Conservation (phyloP, 768 basidiomycete genomes). For the Amanita pallidorosea region DNA sequence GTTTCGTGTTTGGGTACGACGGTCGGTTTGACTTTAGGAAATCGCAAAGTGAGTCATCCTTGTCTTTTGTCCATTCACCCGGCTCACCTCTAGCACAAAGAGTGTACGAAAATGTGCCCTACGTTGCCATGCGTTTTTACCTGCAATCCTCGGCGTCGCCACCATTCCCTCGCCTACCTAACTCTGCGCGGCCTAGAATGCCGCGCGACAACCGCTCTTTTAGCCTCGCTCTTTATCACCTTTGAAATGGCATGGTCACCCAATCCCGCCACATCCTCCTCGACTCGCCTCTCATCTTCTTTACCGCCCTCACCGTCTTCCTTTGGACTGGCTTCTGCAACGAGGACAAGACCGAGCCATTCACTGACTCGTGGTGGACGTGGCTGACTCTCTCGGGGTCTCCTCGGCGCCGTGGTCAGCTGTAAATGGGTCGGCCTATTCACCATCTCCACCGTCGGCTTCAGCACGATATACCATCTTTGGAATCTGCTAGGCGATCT, state of each 20-base stretch:
- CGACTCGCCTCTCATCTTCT: constrained; percentile 97
- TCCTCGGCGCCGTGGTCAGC: constrained; percentile 87
- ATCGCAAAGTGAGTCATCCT: constrained; percentile 73
- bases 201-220: constrained; percentile 83
- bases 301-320: constrained; percentile 84
- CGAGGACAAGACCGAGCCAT: constrained; percentile 78
- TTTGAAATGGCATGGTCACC: constrained; percentile 93
- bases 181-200: constrained; percentile 91
- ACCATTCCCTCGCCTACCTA: constrained; percentile 89
- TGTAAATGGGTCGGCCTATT: constrained; percentile 99
- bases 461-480: constrained; percentile 75
- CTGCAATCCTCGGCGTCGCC: constrained; percentile 79
- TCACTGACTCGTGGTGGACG: constrained; percentile 84
- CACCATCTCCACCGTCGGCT: constrained; percentile 90
- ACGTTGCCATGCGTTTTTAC: constrained; percentile 98
- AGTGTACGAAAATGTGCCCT: constrained; percentile 80
- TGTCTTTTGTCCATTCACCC: neutral
- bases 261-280: constrained; percentile 96
- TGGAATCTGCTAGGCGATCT: constrained; percentile 88
- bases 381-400: constrained; percentile 86
- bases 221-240: constrained; percentile 83
- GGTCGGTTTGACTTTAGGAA: constrained; percentile 94
- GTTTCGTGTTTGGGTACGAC: constrained; percentile 77
- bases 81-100: constrained; percentile 24
- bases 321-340: constrained; percentile 87